phyloP scores from a whole-genome alignment of 371 early-diverging fungal genomes.

The Lichtheimia corymbifera region DNA sequence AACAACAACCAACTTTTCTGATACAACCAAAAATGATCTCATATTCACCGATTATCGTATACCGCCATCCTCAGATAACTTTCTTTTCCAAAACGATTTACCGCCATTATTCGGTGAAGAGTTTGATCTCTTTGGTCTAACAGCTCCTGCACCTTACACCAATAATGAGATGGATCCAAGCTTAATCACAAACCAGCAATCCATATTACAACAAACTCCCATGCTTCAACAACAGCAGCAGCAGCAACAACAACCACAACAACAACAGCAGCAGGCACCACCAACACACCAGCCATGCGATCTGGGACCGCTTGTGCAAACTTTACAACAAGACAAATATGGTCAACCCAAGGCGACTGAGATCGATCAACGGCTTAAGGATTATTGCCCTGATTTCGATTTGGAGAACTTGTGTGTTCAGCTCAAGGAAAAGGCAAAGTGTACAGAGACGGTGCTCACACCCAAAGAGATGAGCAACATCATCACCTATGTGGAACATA shows the following conservation, averaged over 20 bases:
- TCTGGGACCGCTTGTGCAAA: not conserved
- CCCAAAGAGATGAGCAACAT: slow-evolving; percentile 9
- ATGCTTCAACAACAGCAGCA: slow-evolving; percentile 5
- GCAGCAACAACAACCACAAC: not conserved
- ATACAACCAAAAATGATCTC: slow-evolving; percentile 20
- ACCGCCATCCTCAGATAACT: slow-evolving; percentile 18
- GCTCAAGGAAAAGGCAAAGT: slow-evolving; percentile 20
- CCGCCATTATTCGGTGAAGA: slow-evolving; percentile 29
- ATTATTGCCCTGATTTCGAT: slow-evolving; percentile 28
- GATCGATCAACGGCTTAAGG: slow-evolving; percentile 17
- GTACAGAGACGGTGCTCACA: slow-evolving; percentile 2
- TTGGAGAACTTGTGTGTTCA: slow-evolving; percentile 27
- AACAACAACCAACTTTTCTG: not conserved
- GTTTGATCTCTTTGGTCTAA: slow-evolving; percentile 30
- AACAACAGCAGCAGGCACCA: not conserved
- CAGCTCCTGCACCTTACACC: slow-evolving; percentile 22
- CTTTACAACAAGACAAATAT: slow-evolving; percentile 15
- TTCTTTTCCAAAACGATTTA: slow-evolving; percentile 27
- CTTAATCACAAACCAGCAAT: not conserved
- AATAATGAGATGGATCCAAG: slow-evolving; percentile 5
- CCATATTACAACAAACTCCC: not conserved
- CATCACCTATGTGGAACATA: slow-evolving; percentile 10
- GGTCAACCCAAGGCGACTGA: slow-evolving; percentile 25
- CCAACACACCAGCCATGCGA: not conserved
- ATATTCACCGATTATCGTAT: slow-evolving; percentile 28